Evolutionary conservation across 495 filamentous ascomycete species (phyloP).

Genomic region (Hypomontagnella monticulosa): DNA sequence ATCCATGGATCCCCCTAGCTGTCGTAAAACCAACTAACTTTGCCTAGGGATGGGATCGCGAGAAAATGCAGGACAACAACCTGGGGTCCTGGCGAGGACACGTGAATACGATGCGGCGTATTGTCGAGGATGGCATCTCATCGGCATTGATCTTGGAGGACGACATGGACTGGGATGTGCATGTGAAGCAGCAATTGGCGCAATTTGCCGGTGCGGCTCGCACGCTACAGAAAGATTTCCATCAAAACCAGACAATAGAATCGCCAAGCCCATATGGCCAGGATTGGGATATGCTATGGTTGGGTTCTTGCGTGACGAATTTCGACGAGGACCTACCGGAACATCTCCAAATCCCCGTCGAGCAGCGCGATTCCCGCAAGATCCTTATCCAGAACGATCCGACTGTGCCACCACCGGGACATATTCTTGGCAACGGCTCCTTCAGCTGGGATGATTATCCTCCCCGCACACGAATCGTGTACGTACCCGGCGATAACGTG

Average conservation of each 20-base stretch:
- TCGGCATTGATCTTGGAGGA: slow-evolving; percentile 67
- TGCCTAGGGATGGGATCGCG: slow-evolving; percentile 24
- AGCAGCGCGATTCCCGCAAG: slow-evolving; percentile 26
- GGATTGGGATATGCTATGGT: slow-evolving; percentile 67
- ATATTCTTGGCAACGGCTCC: slow-evolving; percentile 30
- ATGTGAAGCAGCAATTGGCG: slow-evolving; percentile 57
- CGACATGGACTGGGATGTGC: slow-evolving; percentile 67
- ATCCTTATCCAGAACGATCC: slow-evolving; percentile 28
- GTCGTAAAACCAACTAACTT: neutral
- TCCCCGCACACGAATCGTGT: slow-evolving; percentile 56
- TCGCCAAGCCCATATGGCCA: slow-evolving; percentile 64
- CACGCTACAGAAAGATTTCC: slow-evolving; percentile 42
- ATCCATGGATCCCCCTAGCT: neutral
- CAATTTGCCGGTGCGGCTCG: slow-evolving; percentile 52
- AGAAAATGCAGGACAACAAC: slow-evolving; percentile 30
- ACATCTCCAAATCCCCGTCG: slow-evolving; percentile 20
- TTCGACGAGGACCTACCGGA: slow-evolving; percentile 35
- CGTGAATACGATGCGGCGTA: slow-evolving; percentile 42
- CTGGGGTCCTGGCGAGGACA: slow-evolving; percentile 41
- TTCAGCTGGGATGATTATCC: slow-evolving; percentile 45
- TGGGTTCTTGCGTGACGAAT: slow-evolving; percentile 59
- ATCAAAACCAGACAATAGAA: slow-evolving; percentile 37
- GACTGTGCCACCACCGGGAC: slow-evolving; percentile 31
- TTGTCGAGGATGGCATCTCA: slow-evolving; percentile 56
- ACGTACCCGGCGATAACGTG: slow-evolving; percentile 54